These are phyloP conservation scores for Naganishia onofrii DNA, from an alignment of 768 basidiomycete genomes.

Conservation along the genomic window DNA sequence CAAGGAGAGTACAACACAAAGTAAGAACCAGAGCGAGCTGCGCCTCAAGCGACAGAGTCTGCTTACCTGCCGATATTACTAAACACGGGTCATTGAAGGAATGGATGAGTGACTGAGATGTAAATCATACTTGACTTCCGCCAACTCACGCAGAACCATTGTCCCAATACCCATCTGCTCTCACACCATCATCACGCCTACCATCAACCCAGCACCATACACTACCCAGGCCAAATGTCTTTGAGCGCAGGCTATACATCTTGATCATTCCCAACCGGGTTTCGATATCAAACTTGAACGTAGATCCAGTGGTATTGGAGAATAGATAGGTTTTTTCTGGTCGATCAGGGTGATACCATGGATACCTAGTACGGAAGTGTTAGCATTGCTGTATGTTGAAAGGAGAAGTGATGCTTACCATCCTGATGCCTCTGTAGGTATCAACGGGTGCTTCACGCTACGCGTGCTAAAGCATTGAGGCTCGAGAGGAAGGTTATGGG, in stretches of 20 bases:
- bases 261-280: constrained; percentile 47
- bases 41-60: background rate
- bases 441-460: constrained; percentile 25
- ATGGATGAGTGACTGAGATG: background rate
- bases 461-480: constrained; percentile 34
- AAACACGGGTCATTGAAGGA: background rate
- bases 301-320: constrained; percentile 39
- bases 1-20: background rate
- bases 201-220: constrained; percentile 48
- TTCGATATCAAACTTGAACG: constrained; percentile 41
- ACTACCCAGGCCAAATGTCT: constrained; percentile 46
- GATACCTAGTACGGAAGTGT: constrained; percentile 24
- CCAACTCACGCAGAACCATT: constrained; percentile 42
- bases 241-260: constrained; percentile 46
- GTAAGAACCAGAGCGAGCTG: background rate
- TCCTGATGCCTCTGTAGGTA: constrained; percentile 7
- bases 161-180: constrained; percentile 46
- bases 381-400: background rate
- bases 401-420: constrained; percentile 18
- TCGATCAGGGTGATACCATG: constrained; percentile 47
- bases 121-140: background rate
- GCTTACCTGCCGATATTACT: constrained; percentile 32
- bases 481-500: constrained; percentile 27
- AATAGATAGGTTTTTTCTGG: constrained; percentile 48
- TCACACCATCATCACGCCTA: constrained; percentile 35